Evolutionary conservation across 176 grass and related monocot genomes (phyloP).

Genomic region (Guadua angustifolia): DNA sequence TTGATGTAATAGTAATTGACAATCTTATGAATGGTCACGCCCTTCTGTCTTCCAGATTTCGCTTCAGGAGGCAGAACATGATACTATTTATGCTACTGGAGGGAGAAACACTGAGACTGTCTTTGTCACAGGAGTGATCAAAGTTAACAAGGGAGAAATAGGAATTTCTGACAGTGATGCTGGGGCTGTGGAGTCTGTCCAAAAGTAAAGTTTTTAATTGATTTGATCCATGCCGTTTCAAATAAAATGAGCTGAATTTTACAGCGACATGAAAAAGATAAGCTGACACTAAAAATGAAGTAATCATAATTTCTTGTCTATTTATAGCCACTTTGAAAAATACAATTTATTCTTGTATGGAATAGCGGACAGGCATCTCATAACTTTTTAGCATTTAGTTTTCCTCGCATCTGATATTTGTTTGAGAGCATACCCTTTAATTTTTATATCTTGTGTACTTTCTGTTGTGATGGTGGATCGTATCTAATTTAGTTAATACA

Average conservation of each 20-base stretch:
- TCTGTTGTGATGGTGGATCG: not conserved
- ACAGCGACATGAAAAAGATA: not conserved
- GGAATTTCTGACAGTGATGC: constrained; percentile 80
- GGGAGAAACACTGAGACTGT: constrained; percentile 50
- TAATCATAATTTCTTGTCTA: not conserved
- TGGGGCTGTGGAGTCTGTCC: constrained; percentile 55
- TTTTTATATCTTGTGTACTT: not conserved
- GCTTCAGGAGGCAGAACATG: constrained; percentile 67
- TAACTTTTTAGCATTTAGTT: not conserved
- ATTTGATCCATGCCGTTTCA: constrained; percentile 11
- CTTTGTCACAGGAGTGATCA: constrained; percentile 74
- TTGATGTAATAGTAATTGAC: constrained; percentile 21
- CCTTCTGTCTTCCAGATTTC: constrained; percentile 58
- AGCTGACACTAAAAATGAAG: not conserved
- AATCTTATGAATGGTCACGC: constrained; percentile 11
- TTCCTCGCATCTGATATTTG: not conserved
- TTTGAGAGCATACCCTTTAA: constrained; percentile 8
- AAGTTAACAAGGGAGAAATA: constrained; percentile 86
- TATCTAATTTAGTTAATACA: constrained; percentile 1
- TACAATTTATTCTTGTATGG: not conserved
- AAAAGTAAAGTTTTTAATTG: constrained; percentile 67
- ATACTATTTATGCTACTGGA: constrained; percentile 75
- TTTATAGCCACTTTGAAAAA: constrained; percentile 12
- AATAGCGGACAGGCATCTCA: not conserved
- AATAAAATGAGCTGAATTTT: not conserved